Evolutionary conservation across 2,329 filamentous ascomycete genomes (phyloP), one percentile per base, ranked within the genome.

Genomic region (Rhytidhysteron rufulum): DNA sequence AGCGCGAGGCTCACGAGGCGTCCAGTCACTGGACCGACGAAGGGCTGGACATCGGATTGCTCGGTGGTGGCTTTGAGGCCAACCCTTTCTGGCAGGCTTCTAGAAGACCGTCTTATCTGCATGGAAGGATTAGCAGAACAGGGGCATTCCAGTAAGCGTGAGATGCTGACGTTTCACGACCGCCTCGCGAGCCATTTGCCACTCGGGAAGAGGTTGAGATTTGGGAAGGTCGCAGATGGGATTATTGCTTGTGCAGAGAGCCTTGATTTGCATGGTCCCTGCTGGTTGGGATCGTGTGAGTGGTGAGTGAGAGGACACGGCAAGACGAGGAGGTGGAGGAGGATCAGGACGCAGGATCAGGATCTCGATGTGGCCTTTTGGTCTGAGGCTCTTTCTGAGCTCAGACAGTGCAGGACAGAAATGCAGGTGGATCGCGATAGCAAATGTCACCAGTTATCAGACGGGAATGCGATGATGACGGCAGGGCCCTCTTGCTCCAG

Each of bases 31-130:
- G 8, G 24, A 27, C 24, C 24, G 24, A n/a, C n/a, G 24, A 27
- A 27, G 24, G 24, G n/a, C n/a, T n/a, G n/a, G n/a, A n/a, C n/a
- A n/a, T n/a, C n/a, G 8, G 24, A 27, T 27, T 13, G 24, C 8
- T 13, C 7, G 13, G 17, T 18, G 6, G 41, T 38, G 37, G 35
- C 32, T 37, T n/a, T 31, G 36, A 7, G 9, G 17, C 34, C 31
- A 16, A 17, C 48, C 41, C 34, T 20, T 51, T 59, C 33, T 25
- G 50, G 59, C 42, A 63, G 48, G 34, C 48, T 63, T 63, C 60
- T 58, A 51, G 60, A 64, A 62, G 49, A 11, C 17, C n/a, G 22
- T 34, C 30, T 45, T 41, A 45, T 37, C 44, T 48, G 42, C 42
- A 43, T 44, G 30, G 37, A 43, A 40, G 36, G 19, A 31, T 35